Percentiles rank a stretch among this genome's conserved stretches.
These are phyloP conservation scores for Litsea cubeba DNA, from an alignment of 164 flowering plant species.

Conservation along the genomic window DNA sequence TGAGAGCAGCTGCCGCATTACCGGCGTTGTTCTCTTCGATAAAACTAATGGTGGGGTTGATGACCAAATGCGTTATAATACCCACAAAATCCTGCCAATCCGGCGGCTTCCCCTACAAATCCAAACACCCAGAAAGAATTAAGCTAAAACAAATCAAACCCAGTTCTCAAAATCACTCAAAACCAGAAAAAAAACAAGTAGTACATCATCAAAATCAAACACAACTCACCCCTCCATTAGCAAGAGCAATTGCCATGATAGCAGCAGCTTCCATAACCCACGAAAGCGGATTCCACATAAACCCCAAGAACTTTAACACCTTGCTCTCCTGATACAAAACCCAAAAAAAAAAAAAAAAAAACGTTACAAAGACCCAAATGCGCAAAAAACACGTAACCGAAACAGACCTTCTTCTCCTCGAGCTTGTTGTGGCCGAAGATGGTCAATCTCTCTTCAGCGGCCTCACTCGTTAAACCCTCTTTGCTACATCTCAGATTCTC, in stretches of 20 bases:
- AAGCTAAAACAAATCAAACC: not conserved
- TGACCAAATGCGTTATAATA: conserved; percentile 62
- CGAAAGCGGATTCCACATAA: conserved; percentile 96
- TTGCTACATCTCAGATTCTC: conserved; percentile 57
- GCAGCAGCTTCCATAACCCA: conserved; percentile 99
- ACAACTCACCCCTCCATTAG: conserved; percentile 81
- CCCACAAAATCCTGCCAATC: conserved; percentile 97
- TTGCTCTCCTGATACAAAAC: conserved; percentile 63
- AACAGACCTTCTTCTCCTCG: conserved; percentile 67
- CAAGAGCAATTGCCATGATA: conserved; percentile 89
- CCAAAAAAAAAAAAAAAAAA: not conserved
- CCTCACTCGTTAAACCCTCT: conserved; percentile 55
- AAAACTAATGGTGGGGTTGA: conserved; percentile 90
- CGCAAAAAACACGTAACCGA: not conserved
- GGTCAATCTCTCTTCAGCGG: conserved; percentile 50
- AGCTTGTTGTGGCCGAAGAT: conserved; percentile 74
- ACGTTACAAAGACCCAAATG: not conserved
- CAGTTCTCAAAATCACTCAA: not conserved
- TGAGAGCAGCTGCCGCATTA: conserved; percentile 93
- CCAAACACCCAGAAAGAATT: not conserved
- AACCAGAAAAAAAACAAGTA: not conserved
- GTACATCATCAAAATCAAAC: not conserved
- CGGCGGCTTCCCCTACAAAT: conserved; percentile 71
- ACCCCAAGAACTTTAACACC: conserved; percentile 78
- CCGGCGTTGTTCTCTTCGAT: conserved; percentile 94